Base-by-base conservation (phyloP, 306 rosid species). In the Ormosia emarginata region DNA sequence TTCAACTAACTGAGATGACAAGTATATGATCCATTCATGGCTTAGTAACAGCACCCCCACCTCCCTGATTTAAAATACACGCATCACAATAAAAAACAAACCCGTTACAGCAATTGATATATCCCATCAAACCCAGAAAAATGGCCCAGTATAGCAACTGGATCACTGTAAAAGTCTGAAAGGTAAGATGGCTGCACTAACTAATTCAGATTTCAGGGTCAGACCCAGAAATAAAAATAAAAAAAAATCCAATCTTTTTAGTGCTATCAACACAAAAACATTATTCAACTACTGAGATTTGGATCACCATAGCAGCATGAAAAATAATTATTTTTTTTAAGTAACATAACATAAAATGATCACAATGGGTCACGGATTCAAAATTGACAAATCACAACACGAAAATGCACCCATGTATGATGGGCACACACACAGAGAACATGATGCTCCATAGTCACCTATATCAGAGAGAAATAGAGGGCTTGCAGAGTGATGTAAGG, bases 401-500 rank as follows among this genome's bases (percentile, higher is more conserved):
- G 18, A 83, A 83, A 40, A 18, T 29, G 14, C 56, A 78, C 8
- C n/a, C 36, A 53, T 40, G 14, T 8, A 32, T 24, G 24, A 55
- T 39, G 33, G 1, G 15, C 30, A 50, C 47, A 9, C 4, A 13
- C 0, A 37, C 1, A 37, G 17, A 37, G 7, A 49, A 32, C 17
- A 14, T 8, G 40, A 81, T 17, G 71, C 33, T 56, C 30, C 55
- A 59, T 41, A 17, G 33, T 68, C 10, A 82, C 86, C 83, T 66
- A 36, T 40, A 65, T 41, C 8, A 68, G 59, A 30, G 67, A 55
- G 43, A 18, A 49, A 18, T 18, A 36, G 24, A 24, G 18, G 49
- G 39, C 18, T 39, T 41, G 63, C 33, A 56, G 41, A 75, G 63
- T 32, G 24, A 69, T 8, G 47, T 17, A 33, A 82, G 3, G 73